Conservation (phyloP, 106 monocot species). For the Phalaenopsis aphrodite region DNA sequence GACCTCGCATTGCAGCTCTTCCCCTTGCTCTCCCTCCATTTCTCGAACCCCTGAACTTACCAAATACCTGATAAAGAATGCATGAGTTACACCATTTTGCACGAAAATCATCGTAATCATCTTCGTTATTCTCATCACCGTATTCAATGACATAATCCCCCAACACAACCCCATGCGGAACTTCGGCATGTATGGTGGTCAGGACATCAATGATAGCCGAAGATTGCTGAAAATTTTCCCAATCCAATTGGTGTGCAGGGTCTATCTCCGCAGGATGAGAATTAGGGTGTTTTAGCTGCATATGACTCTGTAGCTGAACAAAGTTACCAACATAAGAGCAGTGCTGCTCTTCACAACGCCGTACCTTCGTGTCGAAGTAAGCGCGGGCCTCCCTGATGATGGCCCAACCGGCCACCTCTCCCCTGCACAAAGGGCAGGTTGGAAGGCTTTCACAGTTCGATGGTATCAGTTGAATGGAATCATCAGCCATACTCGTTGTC, state of each 20-base stretch:
- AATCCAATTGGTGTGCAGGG: constrained; percentile 46
- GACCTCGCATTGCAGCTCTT: constrained; percentile 15
- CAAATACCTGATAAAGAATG: constrained; percentile 37
- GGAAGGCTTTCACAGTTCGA: constrained; percentile 24
- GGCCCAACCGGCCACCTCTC: constrained; percentile 55
- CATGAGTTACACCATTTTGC: constrained; percentile 51
- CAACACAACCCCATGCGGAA: constrained; percentile 61
- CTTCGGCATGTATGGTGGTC: constrained; percentile 65
- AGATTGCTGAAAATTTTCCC: constrained; percentile 73
- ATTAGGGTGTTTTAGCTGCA: constrained; percentile 50
- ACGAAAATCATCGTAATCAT: constrained; percentile 42
- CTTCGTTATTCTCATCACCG: constrained; percentile 37
- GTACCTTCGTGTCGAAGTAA: constrained; percentile 38
- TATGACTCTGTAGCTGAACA: constrained; percentile 46
- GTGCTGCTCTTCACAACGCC: constrained; percentile 49
- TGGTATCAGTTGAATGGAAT: constrained; percentile 22
- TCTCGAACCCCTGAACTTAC: constrained; percentile 33
- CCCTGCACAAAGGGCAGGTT: constrained; percentile 59
- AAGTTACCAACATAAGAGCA: constrained; percentile 59
- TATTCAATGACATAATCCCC: constrained; percentile 86
- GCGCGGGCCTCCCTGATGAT: constrained; percentile 41
- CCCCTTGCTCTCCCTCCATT: constrained; percentile 28
- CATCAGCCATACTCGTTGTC: neutral
- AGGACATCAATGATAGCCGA: constrained; percentile 64
- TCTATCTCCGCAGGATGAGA: constrained; percentile 59